Evolutionary conservation across 1,284 basidiomycete genomes (phyloP).

Genomic region (Irpex sp.): DNA sequence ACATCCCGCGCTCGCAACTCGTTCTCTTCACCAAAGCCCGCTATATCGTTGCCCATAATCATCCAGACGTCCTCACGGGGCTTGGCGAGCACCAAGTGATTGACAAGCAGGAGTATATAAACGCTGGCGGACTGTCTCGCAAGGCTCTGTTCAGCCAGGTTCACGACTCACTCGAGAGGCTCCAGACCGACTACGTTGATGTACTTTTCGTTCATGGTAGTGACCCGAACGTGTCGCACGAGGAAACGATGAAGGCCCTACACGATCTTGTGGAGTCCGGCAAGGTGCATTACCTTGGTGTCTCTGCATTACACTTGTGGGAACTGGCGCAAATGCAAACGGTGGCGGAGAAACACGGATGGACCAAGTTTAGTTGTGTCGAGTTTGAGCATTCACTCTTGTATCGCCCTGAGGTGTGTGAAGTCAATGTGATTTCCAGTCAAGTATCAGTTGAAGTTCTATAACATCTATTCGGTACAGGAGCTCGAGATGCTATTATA

Average conservation of each 20-base stretch:
- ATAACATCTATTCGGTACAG: too few relatives aligned
- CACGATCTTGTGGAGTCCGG: slow-evolving; percentile 31
- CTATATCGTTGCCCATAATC: slow-evolving; percentile 21
- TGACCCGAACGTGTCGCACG: too few relatives aligned
- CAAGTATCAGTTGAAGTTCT: too few relatives aligned
- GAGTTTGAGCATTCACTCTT: slow-evolving; percentile 40
- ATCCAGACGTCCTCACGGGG: slow-evolving; percentile 10
- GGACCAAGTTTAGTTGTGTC: slow-evolving; percentile 37
- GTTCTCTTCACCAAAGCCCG: slow-evolving; percentile 41
- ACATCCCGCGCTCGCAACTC: slow-evolving; percentile 52
- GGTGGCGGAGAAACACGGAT: slow-evolving; percentile 32
- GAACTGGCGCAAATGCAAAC: slow-evolving; percentile 38
- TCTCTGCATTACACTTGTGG: slow-evolving; percentile 31
- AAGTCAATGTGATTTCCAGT: too few relatives aligned
- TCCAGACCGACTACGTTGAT: too few relatives aligned
- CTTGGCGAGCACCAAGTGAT: background rate
- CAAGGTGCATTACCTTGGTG: slow-evolving; percentile 30
- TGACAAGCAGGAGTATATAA: slow-evolving; percentile 20
- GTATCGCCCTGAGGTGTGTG: slow-evolving; percentile 18
- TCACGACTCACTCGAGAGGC: slow-evolving; percentile 16
- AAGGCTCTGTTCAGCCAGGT: slow-evolving; percentile 58
- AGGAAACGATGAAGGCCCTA: slow-evolving; percentile 30
- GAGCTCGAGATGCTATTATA: too few relatives aligned
- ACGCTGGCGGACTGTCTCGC: slow-evolving; percentile 29
- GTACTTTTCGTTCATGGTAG: too few relatives aligned